A percentile compares a stretch with the other conserved stretches of the same genome.
Conservation (phyloP, 306 rosid species). For the Vigna mungo region DNA sequence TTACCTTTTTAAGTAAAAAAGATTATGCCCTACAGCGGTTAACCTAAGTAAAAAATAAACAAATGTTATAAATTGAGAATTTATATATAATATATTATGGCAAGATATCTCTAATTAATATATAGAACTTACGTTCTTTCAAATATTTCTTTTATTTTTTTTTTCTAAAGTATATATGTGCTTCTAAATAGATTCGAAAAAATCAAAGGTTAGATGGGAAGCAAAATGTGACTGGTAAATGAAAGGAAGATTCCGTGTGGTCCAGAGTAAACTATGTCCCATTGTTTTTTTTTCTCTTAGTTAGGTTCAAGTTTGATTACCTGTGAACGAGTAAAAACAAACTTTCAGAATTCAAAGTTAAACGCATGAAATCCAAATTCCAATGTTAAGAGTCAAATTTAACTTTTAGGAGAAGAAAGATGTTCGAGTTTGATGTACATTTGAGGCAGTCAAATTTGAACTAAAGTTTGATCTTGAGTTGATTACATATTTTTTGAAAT, state of each 20-base stretch:
- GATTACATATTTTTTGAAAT: neutral
- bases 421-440: neutral
- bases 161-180: no score
- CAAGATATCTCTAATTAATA: no score
- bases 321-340: neutral
- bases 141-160: no score
- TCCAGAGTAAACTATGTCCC: neutral
- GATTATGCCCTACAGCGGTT: no score
- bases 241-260: neutral
- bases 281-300: neutral
- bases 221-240: neutral
- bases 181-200: neutral
- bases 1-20: no score
- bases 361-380: neutral
- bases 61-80: no score
- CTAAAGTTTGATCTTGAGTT: neutral
- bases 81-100: no score
- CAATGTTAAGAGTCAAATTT: neutral
- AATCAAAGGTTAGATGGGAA: neutral
- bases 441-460: neutral
- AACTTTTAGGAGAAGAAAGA: neutral
- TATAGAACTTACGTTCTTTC: no score
- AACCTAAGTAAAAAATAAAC: no score
- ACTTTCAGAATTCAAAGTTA: neutral
- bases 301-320: neutral